A percentile compares a stretch with the other conserved stretches of the same genome.
These are phyloP conservation scores for Nicotiana paniculata DNA, from an alignment of 257 asterid genomes.

Conservation along the genomic window DNA sequence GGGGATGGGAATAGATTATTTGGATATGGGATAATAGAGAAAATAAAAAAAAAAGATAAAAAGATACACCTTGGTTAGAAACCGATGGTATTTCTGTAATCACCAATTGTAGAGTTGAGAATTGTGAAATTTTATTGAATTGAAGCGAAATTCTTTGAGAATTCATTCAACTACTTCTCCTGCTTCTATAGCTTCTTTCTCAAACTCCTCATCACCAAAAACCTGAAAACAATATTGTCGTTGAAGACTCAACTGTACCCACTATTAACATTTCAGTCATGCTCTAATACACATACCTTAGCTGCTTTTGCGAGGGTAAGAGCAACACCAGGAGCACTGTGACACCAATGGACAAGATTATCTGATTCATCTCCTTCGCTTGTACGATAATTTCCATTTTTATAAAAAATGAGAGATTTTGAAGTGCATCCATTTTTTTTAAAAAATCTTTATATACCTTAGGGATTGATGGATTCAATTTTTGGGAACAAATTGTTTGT, in stretches of 20 bases:
- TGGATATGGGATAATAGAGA: conserved; percentile 5
- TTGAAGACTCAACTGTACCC: no score
- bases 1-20: conserved; percentile 9
- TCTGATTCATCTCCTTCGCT: conserved; percentile 64
- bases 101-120: conserved; percentile 69
- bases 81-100: conserved; percentile 49
- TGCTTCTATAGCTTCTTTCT: conserved; percentile 65
- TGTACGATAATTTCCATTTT: conserved; percentile 70
- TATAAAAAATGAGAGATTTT: no score
- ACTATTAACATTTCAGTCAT: no score
- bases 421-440: no score
- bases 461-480: no score
- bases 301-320: conserved; percentile 74
- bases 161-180: conserved; percentile 54
- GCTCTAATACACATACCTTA: conserved; percentile 26
- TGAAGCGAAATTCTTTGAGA: conserved; percentile 35
- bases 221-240: conserved; percentile 28
- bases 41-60: not conserved
- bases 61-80: conserved; percentile 28
- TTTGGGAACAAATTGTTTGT: no score
- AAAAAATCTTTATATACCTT: no score
- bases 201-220: conserved; percentile 54
- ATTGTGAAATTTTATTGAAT: conserved; percentile 19
- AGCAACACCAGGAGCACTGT: conserved; percentile 78
- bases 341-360: conserved; percentile 83